These are phyloP conservation scores for Brasilioporus rufonigricans DNA, from an alignment of 768 basidiomycete genomes.

Conservation along the genomic window DNA sequence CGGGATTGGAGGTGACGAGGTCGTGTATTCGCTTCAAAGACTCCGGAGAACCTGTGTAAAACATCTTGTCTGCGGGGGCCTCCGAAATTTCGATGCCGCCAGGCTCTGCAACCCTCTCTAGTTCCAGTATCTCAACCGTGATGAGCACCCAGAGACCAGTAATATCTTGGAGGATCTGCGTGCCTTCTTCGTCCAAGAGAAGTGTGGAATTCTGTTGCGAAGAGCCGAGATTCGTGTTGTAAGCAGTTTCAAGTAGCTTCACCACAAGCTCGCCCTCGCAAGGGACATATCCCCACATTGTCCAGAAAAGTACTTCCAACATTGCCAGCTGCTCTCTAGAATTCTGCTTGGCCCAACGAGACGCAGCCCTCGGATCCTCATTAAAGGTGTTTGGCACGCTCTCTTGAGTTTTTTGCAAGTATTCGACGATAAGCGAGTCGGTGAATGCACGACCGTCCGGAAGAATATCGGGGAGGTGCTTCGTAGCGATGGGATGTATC, in stretches of 20 bases:
- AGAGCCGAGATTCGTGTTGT: conserved; percentile 61
- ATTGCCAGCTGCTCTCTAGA: conserved; percentile 74
- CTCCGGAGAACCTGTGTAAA: conserved; percentile 61
- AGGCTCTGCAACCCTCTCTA: conserved; percentile 64
- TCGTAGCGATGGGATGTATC: conserved; percentile 50
- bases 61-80: conserved; percentile 43
- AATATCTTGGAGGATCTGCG: conserved; percentile 61
- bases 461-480: conserved; percentile 57
- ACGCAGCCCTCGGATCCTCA: conserved; percentile 56
- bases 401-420: conserved; percentile 49
- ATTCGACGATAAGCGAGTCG: conserved; percentile 56
- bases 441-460: conserved; percentile 66
- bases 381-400: conserved; percentile 43
- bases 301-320: conserved; percentile 86
- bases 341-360: conserved; percentile 74
- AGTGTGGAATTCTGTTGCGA: conserved; percentile 60
- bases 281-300: conserved; percentile 74
- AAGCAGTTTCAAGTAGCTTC: conserved; percentile 62
- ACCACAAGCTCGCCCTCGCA: conserved; percentile 64
- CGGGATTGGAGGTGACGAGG: conserved; percentile 55
- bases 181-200: conserved; percentile 73
- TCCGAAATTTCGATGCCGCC: conserved; percentile 50
- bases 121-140: conserved; percentile 74
- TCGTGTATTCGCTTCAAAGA: conserved; percentile 67
- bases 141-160: conserved; percentile 78